Percentiles rank a stretch among this genome's conserved stretches.
phyloP scores from a whole-genome alignment of 2,329 filamentous ascomycete genomes.

The Ilyonectria mors-panacis region DNA sequence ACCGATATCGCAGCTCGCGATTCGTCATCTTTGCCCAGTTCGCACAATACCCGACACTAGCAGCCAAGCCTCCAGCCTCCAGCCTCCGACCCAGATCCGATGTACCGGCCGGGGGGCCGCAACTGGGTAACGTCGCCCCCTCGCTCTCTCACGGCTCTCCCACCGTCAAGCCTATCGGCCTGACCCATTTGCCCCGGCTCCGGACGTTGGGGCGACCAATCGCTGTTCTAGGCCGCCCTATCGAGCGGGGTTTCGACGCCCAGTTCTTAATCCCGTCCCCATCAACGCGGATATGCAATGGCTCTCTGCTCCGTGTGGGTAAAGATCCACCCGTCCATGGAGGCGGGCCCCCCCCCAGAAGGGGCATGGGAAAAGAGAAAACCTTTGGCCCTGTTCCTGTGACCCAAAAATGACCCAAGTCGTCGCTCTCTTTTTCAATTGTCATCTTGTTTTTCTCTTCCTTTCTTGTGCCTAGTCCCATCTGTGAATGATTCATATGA shows the following conservation, averaged over 20 bases:
- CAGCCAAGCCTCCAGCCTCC: conserved; percentile 2
- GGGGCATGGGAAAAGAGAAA: conserved; percentile 39
- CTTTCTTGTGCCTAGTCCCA: conserved; percentile 23
- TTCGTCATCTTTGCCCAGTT: conserved; percentile 29
- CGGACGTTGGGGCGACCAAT: conserved; percentile 40
- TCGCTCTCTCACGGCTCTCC: conserved; percentile 8
- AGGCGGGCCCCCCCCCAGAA: conserved; percentile 17
- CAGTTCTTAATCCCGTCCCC: conserved; percentile 34
- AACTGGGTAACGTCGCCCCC: conserved; percentile 34
- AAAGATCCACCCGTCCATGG: conserved; percentile 28
- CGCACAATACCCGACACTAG: conserved; percentile 31
- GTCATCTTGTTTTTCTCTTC: conserved; percentile 4
- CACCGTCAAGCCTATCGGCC: conserved; percentile 20
- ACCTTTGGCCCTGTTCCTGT: conserved; percentile 27
- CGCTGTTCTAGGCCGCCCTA: conserved; percentile 25
- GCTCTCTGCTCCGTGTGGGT: conserved; percentile 24
- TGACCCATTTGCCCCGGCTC: conserved; percentile 42
- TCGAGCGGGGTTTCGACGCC: conserved; percentile 38
- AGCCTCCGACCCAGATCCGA: conserved; percentile 33
- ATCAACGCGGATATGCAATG: conserved; percentile 27
- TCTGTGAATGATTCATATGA: conserved; percentile 35
- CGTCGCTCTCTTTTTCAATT: conserved; percentile 15
- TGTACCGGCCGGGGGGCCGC: conserved; percentile 27
- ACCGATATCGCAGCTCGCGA: conserved; percentile 25
- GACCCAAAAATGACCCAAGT: conserved; percentile 24